Evolutionary conservation across 148 eudicot species (phyloP), one percentile per base, ranked within the genome.

Genomic region (Salicornia ramosissima): DNA sequence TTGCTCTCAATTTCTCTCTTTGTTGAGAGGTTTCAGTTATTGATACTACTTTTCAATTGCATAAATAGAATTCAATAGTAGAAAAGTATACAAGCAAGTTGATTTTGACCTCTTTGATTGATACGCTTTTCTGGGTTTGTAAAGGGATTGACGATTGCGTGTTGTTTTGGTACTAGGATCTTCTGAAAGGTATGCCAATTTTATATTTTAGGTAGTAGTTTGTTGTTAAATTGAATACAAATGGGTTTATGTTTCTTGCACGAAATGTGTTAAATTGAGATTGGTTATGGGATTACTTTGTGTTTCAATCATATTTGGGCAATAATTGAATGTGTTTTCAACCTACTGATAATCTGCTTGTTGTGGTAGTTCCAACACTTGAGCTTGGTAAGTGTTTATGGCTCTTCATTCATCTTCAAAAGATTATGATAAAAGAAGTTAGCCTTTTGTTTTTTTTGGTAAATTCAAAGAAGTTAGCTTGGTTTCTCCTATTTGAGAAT

Each of bases 181-280:
- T 22, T 71, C 40, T 67, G 54, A 72, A 71, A 72, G 69, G 80
- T 77, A 49, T 65, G 5, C 15, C 12, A n/a, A 39, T 63, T 60
- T 63, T 63, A 8, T 63, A 19, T 39, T 42, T 63, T 54, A 19
- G 25, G 10, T 24, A 12, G 56, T 22, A 54, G 64, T 51, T 34
- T 5, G 39, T 53, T 71, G 39, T 47, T 33, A 73, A 30, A 30
- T 46, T 67, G 6, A 40, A 18, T 64, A 7, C 1, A 49, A 24
- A 12, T 71, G 67, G 60, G 67, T 61, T 31, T 71, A 24, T 54
- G 70, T 73, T 65, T 42, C 76, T 73, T 73, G 76, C 70, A 73
- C 70, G 76, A 10, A 49, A 42, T 29, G 22, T 63, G 69, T 64
- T 64, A 19, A 29, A 54, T 60, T 71, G 46, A 16, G 34, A 19